Evolutionary conservation across 2,329 filamentous ascomycete species (phyloP).

Genomic region (Mariannaea sp.): DNA sequence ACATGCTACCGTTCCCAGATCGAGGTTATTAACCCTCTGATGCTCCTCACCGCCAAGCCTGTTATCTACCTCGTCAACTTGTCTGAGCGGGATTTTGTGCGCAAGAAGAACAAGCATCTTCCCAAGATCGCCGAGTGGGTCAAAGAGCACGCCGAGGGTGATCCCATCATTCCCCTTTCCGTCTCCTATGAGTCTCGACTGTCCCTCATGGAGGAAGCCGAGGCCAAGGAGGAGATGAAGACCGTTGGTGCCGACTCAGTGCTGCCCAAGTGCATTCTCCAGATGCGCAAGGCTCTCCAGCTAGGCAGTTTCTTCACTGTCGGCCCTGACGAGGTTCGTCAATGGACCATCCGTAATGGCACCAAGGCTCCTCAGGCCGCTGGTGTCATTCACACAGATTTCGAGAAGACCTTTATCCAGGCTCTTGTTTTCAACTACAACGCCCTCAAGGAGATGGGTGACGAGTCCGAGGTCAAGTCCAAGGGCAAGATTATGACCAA

Average conservation of each 20-base stretch:
- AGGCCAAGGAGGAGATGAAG: slow-evolving; percentile 85
- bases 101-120: slow-evolving; percentile 99
- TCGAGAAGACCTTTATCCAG: slow-evolving; percentile 99
- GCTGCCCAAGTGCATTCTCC: slow-evolving; percentile 86
- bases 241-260: slow-evolving; percentile 83
- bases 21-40: slow-evolving; percentile 95
- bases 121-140: slow-evolving; percentile 94
- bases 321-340: slow-evolving; percentile 91
- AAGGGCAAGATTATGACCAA: slow-evolving; percentile 98
- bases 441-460: slow-evolving; percentile 80
- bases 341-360: slow-evolving; percentile 96
- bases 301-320: slow-evolving; percentile 97
- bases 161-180: slow-evolving; percentile 92
- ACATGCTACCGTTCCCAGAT: slow-evolving; percentile 61
- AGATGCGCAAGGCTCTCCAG: slow-evolving; percentile 91
- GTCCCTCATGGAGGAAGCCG: slow-evolving; percentile 77
- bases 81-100: slow-evolving; percentile 94
- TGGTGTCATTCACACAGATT: slow-evolving; percentile 97
- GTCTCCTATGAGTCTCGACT: slow-evolving; percentile 92
- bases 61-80: slow-evolving; percentile 97
- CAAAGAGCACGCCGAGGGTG: slow-evolving; percentile 84
- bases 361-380: slow-evolving; percentile 98
- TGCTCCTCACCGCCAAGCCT: slow-evolving; percentile 94
- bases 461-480: slow-evolving; percentile 86
- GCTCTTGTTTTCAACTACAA: slow-evolving; percentile 90